Conservation (phyloP, 768 basidiomycete species). For the Calvatia gigantea region DNA sequence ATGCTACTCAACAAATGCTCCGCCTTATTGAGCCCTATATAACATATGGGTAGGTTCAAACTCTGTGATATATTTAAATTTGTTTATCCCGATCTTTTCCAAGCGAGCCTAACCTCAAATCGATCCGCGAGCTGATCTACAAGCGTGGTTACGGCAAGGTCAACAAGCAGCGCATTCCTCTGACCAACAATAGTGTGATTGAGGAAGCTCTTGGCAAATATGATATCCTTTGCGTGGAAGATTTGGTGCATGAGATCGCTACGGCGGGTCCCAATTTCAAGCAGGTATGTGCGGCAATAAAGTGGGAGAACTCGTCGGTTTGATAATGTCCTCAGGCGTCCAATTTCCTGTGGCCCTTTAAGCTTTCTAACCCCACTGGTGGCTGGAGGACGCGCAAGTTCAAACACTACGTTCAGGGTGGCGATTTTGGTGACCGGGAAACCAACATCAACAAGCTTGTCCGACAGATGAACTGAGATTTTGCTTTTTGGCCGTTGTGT, state of each 20-base stretch:
- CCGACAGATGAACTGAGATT: constrained; percentile 84
- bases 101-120: constrained; percentile 95
- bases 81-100: neutral
- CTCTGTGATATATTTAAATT: neutral
- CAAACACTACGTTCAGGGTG: constrained; percentile 94
- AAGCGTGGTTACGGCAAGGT: constrained; percentile 99
- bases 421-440: constrained; percentile 98
- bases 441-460: constrained; percentile 96
- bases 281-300: constrained; percentile 57
- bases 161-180: constrained; percentile 94
- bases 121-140: constrained; percentile 96
- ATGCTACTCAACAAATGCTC: constrained; percentile 97
- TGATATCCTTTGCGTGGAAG: constrained; percentile 96
- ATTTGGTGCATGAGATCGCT: constrained; percentile 95
- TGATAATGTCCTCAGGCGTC: constrained; percentile 49
- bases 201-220: constrained; percentile 88
- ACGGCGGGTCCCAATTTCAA: constrained; percentile 99
- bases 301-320: constrained; percentile 6
- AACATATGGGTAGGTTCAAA: constrained; percentile 79
- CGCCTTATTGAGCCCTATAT: constrained; percentile 96
- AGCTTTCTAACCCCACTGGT: constrained; percentile 97
- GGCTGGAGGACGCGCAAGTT: constrained; percentile 98
- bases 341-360: constrained; percentile 99
- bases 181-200: constrained; percentile 90
- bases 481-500: constrained; percentile 12